Conservation (phyloP, 176 grass and related monocot genomes). For the Oryza meridionalis region DNA sequence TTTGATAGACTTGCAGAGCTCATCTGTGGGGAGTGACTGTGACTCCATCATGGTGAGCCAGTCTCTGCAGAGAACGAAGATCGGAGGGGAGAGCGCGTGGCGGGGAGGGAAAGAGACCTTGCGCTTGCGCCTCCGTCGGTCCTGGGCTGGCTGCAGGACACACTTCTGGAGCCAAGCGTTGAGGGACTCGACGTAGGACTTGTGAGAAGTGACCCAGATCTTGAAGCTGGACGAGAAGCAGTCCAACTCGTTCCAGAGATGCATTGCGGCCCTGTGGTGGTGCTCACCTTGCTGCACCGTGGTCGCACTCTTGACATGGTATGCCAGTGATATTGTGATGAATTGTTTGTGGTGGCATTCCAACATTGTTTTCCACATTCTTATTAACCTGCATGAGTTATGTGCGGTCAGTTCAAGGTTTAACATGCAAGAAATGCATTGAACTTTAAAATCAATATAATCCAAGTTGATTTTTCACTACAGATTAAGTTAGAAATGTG, state of each 20-base stretch:
- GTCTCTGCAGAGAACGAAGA: conserved; percentile 75
- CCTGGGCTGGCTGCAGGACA: conserved; percentile 79
- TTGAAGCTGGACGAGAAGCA: conserved; percentile 66
- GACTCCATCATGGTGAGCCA: conserved; percentile 64
- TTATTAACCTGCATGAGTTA: conserved; percentile 65
- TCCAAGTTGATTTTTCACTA: background rate
- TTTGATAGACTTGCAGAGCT: conserved; percentile 63
- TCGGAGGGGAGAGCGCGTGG: conserved; percentile 85
- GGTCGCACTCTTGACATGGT: conserved; percentile 64
- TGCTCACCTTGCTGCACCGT: conserved; percentile 42
- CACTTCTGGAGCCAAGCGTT: conserved; percentile 94
- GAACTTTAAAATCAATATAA: background rate
- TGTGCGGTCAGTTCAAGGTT: conserved; percentile 14
- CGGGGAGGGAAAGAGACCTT: conserved; percentile 69
- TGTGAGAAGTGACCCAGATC: conserved; percentile 67
- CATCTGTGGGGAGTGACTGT: conserved; percentile 53
- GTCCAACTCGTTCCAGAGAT: conserved; percentile 70
- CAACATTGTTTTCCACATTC: conserved; percentile 97
- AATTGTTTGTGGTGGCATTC: conserved; percentile 97
- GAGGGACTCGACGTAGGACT: conserved; percentile 60
- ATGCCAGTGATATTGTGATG: conserved; percentile 93
- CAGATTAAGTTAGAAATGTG: conserved; percentile 21
- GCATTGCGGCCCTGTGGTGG: conserved; percentile 49
- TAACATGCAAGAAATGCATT: background rate
- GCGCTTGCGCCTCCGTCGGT: conserved; percentile 51